Evolutionary conservation across 495 filamentous ascomycete species (phyloP).

Genomic region (Podospora pseudopauciseta): DNA sequence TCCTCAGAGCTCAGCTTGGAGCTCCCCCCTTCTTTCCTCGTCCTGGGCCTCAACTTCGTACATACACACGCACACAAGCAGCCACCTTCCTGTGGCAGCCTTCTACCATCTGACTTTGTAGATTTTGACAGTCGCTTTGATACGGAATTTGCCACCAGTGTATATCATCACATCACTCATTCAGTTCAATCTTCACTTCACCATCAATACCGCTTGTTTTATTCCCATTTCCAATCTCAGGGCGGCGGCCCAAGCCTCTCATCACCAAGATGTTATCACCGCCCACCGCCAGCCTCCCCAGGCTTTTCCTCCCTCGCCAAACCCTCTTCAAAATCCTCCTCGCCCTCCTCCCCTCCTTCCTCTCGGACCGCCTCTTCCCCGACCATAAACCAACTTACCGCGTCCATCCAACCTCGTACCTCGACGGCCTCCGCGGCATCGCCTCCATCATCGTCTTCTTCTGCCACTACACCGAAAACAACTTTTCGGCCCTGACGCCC

Average conservation of each 20-base stretch:
- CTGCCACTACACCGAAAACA: slow-evolving; percentile 47
- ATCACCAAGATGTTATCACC: slow-evolving; percentile 4
- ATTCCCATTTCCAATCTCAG: neutral
- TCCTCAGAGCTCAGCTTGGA: neutral
- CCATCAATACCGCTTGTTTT: neutral
- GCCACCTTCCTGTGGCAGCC: neutral
- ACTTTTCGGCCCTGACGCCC: slow-evolving; percentile 34
- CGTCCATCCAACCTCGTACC: slow-evolving; percentile 48
- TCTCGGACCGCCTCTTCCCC: slow-evolving; percentile 31
- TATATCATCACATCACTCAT: neutral
- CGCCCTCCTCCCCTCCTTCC: slow-evolving; percentile 32
- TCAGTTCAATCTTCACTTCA: neutral
- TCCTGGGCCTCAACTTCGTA: neutral
- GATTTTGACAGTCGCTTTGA: neutral
- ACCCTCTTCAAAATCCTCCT: slow-evolving; percentile 18
- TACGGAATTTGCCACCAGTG: neutral
- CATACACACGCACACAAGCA: neutral
- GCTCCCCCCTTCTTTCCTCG: neutral
- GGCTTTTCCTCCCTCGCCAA: slow-evolving; percentile 1
- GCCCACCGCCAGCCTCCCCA: neutral
- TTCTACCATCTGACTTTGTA: neutral
- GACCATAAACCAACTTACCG: slow-evolving; percentile 27
- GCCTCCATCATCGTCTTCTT: slow-evolving; percentile 53
- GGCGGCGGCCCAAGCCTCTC: neutral
- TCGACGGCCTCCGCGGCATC: slow-evolving; percentile 55